Base-by-base conservation (phyloP, 768 basidiomycete genomes). In the Thelephora aurantiotincta region DNA sequence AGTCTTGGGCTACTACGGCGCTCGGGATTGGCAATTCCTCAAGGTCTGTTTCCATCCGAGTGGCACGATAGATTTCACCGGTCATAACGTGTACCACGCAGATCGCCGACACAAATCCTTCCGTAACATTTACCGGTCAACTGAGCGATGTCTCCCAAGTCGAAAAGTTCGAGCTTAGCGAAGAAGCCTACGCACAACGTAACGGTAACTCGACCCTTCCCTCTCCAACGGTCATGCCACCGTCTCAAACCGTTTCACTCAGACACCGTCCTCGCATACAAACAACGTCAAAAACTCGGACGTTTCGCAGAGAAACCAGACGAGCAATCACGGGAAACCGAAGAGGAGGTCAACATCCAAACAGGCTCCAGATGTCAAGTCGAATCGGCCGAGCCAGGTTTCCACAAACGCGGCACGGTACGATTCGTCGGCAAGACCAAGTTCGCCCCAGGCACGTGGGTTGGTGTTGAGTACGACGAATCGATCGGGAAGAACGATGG, bases 401-500 rank as follows among this genome's bases (percentile, higher is more conserved):
- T 90, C 48, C 74, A 71, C 44, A 88, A 87, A 60, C 76, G 88
- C 4, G 94, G 94, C 0, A 79, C 78, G 0, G 81, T 97, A 36
- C 71, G 80, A n/a, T 97, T 81, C 55, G 80, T 91, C 22, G 94
- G 94, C 0, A 61, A 67, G 34, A 89, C 92, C 0, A 70, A 72
- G 48, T 96, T 97, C 58, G 77, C 76, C 9, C 75, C 71, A 50
- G 77, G 82, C 0, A 63, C 77, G 0, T 98, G 93, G 93, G 74
- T 97, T 1, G 94, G 94, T 0, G 70, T 98, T 16, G 89, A 94
- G 60, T 88, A 92, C 58, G 94, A 98, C 58, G 94, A 98, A 56
- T 93, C 94, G 2, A 71, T 89, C 19, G 94, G 94, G 11, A 97
- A 93, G 67, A 92, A 93, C 52, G 86, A 97, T 61, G 94, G 94